Conservation (phyloP, 768 basidiomycete genomes). For the Xerocomellus chrysenteron region DNA sequence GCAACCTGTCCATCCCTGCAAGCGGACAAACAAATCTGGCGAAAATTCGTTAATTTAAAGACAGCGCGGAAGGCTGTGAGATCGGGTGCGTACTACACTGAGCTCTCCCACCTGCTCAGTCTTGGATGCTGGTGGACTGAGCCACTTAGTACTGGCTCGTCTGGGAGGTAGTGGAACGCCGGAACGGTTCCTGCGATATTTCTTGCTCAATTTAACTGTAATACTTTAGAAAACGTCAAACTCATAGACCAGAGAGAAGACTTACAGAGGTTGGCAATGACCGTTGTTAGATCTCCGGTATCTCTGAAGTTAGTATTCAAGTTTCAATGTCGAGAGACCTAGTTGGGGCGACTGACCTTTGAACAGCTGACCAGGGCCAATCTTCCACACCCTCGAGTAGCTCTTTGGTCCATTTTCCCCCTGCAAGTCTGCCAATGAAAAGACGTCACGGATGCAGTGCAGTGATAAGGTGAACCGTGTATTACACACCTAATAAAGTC, state of each 20-base stretch:
- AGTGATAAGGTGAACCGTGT: neutral
- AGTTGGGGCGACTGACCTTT: conserved; percentile 3
- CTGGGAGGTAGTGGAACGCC: neutral
- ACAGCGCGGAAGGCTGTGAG: neutral
- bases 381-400: conserved; percentile 18
- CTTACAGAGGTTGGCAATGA: conserved; percentile 11
- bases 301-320: neutral
- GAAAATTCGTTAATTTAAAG: neutral
- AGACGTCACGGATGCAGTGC: neutral
- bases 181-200: neutral
- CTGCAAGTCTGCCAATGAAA: conserved; percentile 18
- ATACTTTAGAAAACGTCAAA: neutral
- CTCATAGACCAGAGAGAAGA: neutral
- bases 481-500: conserved; percentile 20
- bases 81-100: conserved; percentile 14
- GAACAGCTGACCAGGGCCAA: conserved; percentile 15
- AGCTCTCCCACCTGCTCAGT: conserved; percentile 12
- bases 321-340: neutral
- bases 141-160: conserved; percentile 7
- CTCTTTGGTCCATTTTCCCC: conserved; percentile 7
- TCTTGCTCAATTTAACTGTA: conserved; percentile 12
- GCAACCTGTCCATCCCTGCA: conserved; percentile 27
- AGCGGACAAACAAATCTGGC: conserved; percentile 27
- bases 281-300: conserved; percentile 6
- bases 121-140: conserved; percentile 3